These are phyloP conservation scores for Rutidosis leptorrhynchoides DNA, from an alignment of 129 eudicot genomes.

Conservation along the genomic window DNA sequence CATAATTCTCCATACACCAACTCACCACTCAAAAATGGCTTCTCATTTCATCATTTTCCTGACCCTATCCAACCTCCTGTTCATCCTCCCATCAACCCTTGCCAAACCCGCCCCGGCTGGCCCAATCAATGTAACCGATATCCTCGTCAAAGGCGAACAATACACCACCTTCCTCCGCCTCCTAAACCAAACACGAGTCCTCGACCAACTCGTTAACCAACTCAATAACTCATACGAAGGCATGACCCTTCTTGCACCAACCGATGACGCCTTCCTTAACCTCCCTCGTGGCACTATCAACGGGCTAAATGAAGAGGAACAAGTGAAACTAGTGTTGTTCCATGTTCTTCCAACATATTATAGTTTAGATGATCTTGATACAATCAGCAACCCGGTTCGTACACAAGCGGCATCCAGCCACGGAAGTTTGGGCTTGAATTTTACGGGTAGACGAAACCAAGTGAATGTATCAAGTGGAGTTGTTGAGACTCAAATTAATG, in stretches of 20 bases:
- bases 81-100: conserved; percentile 24
- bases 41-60: conserved; percentile 23
- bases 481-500: conserved; percentile 39
- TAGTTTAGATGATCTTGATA: conserved; percentile 30
- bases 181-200: conserved; percentile 47
- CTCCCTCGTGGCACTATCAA: conserved; percentile 70
- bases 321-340: conserved; percentile 58
- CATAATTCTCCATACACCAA: conserved; percentile 19
- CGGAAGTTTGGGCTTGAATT: conserved; percentile 47
- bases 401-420: conserved; percentile 57
- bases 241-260: conserved; percentile 83
- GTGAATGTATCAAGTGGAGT: conserved; percentile 61
- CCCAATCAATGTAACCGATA: conserved; percentile 59
- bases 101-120: conserved; percentile 52
- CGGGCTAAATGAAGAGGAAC: conserved; percentile 41
- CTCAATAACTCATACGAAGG: conserved; percentile 70
- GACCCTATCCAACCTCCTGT: conserved; percentile 29
- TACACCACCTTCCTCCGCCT: conserved; percentile 51
- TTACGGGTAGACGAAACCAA: conserved; percentile 50
- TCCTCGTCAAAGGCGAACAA: conserved; percentile 56
- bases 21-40: conserved; percentile 28
- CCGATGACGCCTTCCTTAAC: conserved; percentile 73
- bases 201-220: conserved; percentile 56
- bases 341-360: conserved; percentile 69
- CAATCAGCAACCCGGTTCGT: conserved; percentile 74